A percentile compares a stretch with the other conserved stretches of the same genome.
Evolutionary conservation across 495 filamentous ascomycete genomes (phyloP).

Genomic region (Neurospora sp.): DNA sequence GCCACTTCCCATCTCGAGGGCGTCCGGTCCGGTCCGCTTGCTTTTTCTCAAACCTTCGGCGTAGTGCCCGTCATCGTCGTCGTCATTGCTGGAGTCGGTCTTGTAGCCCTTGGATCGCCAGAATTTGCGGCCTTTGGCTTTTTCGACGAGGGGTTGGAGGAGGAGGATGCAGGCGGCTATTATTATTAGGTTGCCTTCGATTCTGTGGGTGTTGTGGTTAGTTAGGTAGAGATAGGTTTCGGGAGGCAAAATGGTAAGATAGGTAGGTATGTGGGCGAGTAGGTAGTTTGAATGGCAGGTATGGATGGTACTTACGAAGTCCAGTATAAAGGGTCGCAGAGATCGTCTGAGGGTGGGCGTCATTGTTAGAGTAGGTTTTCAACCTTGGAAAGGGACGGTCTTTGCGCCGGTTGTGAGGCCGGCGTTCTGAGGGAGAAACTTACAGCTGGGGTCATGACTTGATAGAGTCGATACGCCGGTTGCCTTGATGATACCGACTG

Average conservation of each 20-base stretch:
- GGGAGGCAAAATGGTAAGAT: too few relatives aligned
- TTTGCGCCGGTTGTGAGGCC: background rate
- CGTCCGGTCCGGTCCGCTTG: background rate
- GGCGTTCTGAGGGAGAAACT: background rate
- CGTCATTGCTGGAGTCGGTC: background rate
- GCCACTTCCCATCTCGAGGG: background rate
- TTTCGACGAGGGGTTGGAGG: constrained; percentile 32
- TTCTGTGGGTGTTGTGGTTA: constrained; percentile 12
- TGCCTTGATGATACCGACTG: background rate
- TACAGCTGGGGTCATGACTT: background rate
- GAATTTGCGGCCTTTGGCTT: background rate
- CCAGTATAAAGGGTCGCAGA: background rate
- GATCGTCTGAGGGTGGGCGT: background rate
- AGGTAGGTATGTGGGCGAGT: too few relatives aligned
- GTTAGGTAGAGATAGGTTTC: background rate
- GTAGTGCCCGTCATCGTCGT: background rate
- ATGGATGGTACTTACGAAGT: background rate
- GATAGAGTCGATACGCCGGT: background rate
- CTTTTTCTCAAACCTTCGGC: background rate
- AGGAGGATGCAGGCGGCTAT: constrained; percentile 41
- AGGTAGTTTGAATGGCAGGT: too few relatives aligned
- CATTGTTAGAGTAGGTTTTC: background rate
- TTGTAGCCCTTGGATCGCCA: background rate
- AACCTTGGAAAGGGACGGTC: background rate
- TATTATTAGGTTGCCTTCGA: constrained; percentile 38